A percentile compares a stretch with the other conserved stretches of the same genome.
Conservation (phyloP, 2,329 filamentous ascomycete genomes). For the Exophiala sp. region DNA sequence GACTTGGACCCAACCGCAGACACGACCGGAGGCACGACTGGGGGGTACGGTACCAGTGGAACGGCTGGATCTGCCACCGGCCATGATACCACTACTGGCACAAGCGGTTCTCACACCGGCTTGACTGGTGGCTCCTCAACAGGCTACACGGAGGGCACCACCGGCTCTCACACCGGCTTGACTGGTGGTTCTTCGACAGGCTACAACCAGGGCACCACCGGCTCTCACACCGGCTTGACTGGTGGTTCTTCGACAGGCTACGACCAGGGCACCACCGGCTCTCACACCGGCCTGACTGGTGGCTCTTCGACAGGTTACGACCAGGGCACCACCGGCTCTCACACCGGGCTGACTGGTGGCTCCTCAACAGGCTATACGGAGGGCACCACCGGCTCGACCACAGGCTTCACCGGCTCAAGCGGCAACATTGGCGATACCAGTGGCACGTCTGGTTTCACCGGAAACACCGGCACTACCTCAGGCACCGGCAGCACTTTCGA, state of each 20-base stretch:
- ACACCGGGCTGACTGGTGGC: not conserved
- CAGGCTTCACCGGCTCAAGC: not conserved
- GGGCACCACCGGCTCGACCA: not conserved
- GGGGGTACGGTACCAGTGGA: too few relatives aligned
- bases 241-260: not conserved
- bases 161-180: not conserved
- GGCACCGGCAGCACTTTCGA: not conserved
- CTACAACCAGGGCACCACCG: not conserved
- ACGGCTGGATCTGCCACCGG: not conserved
- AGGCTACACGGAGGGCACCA: too few relatives aligned
- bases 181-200: not conserved
- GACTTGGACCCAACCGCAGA: not conserved
- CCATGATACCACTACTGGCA: not conserved
- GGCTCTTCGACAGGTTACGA: not conserved
- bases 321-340: not conserved
- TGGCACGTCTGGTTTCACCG: not conserved
- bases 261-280: too few relatives aligned
- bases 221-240: not conserved
- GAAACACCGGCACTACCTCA: not conserved
- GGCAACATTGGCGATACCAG: not conserved
- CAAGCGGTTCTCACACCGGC: not conserved
- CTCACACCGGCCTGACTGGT: not conserved
- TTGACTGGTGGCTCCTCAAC: not conserved
- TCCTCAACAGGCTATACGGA: not conserved
- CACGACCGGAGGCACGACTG: not conserved